These are phyloP conservation scores for Trypanosoma brucei DNA, from an alignment of 208 protist genomes.

Conservation along the genomic window DNA sequence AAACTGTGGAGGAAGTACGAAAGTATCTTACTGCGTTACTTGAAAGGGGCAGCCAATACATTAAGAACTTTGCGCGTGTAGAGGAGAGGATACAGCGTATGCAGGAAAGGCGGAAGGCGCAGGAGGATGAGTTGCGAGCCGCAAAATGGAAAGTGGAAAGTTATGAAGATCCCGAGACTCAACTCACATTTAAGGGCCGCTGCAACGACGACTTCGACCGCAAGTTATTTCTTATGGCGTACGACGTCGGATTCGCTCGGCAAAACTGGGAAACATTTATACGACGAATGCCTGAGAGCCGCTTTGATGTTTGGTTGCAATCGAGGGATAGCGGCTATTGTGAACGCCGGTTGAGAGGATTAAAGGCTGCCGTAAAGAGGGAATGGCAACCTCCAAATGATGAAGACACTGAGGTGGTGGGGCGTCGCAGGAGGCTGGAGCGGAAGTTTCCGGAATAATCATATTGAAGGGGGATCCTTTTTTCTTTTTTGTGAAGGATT, in stretches of 20 bases:
- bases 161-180: conserved; percentile 42
- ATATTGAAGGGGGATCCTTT: too few species aligned
- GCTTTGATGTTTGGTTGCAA: conserved; percentile 82
- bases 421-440: conserved; percentile 18
- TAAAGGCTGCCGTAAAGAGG: conserved; percentile 65
- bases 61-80: conserved; percentile 51
- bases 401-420: not conserved
- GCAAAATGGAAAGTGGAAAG: conserved; percentile 71
- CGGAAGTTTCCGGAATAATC: too few species aligned
- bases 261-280: not conserved
- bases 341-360: conserved; percentile 37
- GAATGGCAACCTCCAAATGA: conserved; percentile 59
- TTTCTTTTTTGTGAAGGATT: too few species aligned
- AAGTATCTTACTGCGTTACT: conserved; percentile 77
- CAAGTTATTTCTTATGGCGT: conserved; percentile 54
- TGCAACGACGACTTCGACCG: conserved; percentile 34
- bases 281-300: conserved; percentile 56
- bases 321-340: conserved; percentile 58
- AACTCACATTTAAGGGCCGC: conserved; percentile 37
- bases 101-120: conserved; percentile 11
- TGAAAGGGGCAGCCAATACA: conserved; percentile 72
- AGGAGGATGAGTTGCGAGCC: conserved; percentile 46
- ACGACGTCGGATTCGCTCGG: conserved; percentile 32
- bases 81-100: conserved; percentile 22
- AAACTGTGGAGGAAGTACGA: conserved; percentile 74